Percentiles rank a stretch among this genome's conserved stretches.
Conservation (phyloP, 495 filamentous ascomycete genomes). For the Tuber umbilicatum region DNA sequence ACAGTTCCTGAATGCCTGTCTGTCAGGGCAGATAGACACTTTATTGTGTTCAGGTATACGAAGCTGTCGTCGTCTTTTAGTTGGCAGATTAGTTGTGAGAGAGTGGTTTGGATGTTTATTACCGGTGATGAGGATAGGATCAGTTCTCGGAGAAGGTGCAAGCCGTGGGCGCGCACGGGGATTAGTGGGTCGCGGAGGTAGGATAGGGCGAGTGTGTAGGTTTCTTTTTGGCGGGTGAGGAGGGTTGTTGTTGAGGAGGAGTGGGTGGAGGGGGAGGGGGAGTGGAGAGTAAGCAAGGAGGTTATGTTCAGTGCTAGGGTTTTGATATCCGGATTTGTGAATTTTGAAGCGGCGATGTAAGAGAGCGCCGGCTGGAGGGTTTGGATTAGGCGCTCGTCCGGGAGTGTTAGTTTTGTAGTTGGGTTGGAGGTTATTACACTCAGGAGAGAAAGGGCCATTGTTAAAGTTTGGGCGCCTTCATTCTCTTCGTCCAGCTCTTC, state of each 20-base stretch:
- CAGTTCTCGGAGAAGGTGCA: conserved; percentile 61
- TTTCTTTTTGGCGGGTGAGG: conserved; percentile 44
- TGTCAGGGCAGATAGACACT: conserved; percentile 60
- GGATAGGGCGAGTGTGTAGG: conserved; percentile 61
- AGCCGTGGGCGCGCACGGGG: conserved; percentile 70
- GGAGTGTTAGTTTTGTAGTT: conserved; percentile 30
- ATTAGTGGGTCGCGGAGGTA: conserved; percentile 71
- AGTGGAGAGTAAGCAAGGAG: conserved; percentile 32
- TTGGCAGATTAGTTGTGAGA: conserved; percentile 60
- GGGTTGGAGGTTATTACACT: conserved; percentile 34
- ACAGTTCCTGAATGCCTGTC: conserved; percentile 60
- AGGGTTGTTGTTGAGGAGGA: conserved; percentile 3
- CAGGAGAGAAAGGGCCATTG: conserved; percentile 37
- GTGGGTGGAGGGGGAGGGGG: neutral
- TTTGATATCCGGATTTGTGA: conserved; percentile 18
- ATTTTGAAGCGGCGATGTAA: conserved; percentile 20
- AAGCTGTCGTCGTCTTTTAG: conserved; percentile 67
- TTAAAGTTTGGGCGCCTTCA: conserved; percentile 24
- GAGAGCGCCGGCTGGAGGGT: conserved; percentile 31
- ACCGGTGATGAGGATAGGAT: conserved; percentile 57
- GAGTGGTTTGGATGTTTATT: conserved; percentile 62
- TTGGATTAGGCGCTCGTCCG: conserved; percentile 32
- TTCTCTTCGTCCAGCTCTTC: conserved; percentile 28
- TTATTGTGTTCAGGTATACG: conserved; percentile 65
- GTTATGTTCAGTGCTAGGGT: conserved; percentile 31